Evolutionary conservation across 768 basidiomycete species (phyloP).

Genomic region (Lactifluus pinguis): DNA sequence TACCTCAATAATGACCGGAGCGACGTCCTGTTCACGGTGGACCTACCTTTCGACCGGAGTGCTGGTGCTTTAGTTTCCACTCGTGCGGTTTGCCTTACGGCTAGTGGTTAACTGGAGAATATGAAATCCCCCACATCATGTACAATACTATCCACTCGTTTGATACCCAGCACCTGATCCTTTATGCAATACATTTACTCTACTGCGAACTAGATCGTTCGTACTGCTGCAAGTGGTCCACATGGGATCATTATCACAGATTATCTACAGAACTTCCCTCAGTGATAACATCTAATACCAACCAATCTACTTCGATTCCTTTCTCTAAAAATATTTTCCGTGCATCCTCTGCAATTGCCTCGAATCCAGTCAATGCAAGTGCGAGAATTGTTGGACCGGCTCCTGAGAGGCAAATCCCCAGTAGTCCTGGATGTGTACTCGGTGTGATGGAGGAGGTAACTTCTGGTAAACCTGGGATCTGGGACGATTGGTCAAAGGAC

Average conservation of each 20-base stretch:
- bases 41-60: conserved; percentile 65
- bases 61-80: conserved; percentile 69
- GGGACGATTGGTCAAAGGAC: background rate
- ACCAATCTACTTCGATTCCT: conserved; percentile 84
- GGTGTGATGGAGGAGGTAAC: conserved; percentile 88
- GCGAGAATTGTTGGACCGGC: conserved; percentile 97
- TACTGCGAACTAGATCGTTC: background rate
- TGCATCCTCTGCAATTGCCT: conserved; percentile 78
- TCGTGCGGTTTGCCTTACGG: conserved; percentile 85
- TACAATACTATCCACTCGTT: background rate
- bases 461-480: conserved; percentile 95
- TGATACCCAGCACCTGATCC: background rate
- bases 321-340: conserved; percentile 59
- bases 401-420: conserved; percentile 96
- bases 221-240: background rate
- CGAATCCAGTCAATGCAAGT: conserved; percentile 78
- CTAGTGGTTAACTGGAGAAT: conserved; percentile 25
- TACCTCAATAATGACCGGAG: conserved; percentile 87
- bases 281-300: conserved; percentile 58
- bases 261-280: conserved; percentile 31
- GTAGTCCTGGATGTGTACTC: conserved; percentile 80
- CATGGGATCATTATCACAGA: background rate
- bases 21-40: conserved; percentile 85
- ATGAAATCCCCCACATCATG: background rate
- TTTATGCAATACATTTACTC: background rate